Percentiles rank a stretch among this genome's conserved stretches.
Evolutionary conservation across 2,329 filamentous ascomycete genomes (phyloP).

Genomic region (Helotiales sp.): DNA sequence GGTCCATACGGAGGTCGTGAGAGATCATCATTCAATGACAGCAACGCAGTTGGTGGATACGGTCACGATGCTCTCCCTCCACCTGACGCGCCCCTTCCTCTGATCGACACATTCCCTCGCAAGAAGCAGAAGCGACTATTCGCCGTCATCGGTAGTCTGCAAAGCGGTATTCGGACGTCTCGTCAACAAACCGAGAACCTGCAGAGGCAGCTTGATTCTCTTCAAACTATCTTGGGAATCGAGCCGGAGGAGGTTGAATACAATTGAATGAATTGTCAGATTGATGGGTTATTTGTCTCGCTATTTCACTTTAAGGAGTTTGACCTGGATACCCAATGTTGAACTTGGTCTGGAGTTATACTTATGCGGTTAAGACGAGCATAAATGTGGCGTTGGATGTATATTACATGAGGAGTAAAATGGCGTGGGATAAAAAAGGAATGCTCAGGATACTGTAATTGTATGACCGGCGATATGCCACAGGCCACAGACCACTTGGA

Average conservation of each 20-base stretch:
- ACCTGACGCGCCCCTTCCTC: slow-evolving; percentile 10
- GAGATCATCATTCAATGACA: neutral
- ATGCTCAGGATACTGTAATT: neutral
- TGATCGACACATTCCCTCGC: slow-evolving; percentile 36
- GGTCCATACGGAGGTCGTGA: neutral
- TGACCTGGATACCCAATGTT: neutral
- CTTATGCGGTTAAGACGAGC: neutral
- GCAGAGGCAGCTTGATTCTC: slow-evolving; percentile 34
- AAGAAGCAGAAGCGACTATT: slow-evolving; percentile 37
- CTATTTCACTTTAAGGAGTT: neutral
- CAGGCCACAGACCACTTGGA: neutral
- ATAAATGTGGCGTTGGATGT: slow-evolving; percentile 4
- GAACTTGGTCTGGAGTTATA: neutral
- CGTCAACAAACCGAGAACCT: slow-evolving; percentile 36
- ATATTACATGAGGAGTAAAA: neutral
- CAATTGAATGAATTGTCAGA: neutral
- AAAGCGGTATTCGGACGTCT: slow-evolving; percentile 34
- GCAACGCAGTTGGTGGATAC: neutral
- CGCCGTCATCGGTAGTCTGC: slow-evolving; percentile 35
- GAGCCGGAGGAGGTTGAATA: slow-evolving; percentile 29
- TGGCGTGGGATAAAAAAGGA: neutral
- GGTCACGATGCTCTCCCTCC: neutral
- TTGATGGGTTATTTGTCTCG: neutral
- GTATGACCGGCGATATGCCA: neutral
- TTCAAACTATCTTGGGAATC: slow-evolving; percentile 32